These are phyloP conservation scores for Bonia amplexicaulis DNA, from an alignment of 176 grass and related monocot species.

Conservation along the genomic window DNA sequence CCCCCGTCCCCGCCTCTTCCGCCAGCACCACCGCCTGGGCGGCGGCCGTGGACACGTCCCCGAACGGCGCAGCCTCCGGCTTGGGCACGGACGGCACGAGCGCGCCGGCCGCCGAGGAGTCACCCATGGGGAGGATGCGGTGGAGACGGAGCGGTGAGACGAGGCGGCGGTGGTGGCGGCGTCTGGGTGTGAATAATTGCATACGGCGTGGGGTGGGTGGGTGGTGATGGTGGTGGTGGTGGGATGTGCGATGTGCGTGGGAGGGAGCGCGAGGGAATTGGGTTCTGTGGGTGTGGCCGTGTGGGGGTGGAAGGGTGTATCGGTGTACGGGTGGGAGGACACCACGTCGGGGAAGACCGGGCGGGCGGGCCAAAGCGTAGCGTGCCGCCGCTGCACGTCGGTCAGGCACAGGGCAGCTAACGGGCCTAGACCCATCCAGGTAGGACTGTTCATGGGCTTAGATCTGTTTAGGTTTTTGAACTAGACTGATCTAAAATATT, in stretches of 20 bases:
- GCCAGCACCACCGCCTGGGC: conserved; percentile 15
- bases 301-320: conserved; percentile 42
- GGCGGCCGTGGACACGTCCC: conserved; percentile 37
- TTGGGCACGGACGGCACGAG: conserved; percentile 90
- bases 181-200: conserved; percentile 30
- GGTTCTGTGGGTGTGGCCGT: conserved; percentile 26
- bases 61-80: conserved; percentile 44
- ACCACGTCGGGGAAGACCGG: conserved; percentile 54
- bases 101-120: conserved; percentile 70
- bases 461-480: no score
- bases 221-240: no score
- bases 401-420: background rate
- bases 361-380: background rate
- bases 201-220: background rate
- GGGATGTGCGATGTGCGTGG: conserved; percentile 18
- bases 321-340: conserved; percentile 79
- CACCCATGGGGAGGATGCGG: conserved; percentile 45
- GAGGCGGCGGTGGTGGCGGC: background rate
- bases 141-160: background rate
- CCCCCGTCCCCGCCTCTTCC: conserved; percentile 10
- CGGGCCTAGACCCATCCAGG: no score
- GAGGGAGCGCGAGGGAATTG: conserved; percentile 23
- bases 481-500: no score
- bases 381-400: conserved; percentile 14
- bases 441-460: no score